A percentile compares a stretch with the other conserved stretches of the same genome.
These are phyloP conservation scores for Corymbia calophylla DNA, from an alignment of 441 rosid species.

Conservation along the genomic window DNA sequence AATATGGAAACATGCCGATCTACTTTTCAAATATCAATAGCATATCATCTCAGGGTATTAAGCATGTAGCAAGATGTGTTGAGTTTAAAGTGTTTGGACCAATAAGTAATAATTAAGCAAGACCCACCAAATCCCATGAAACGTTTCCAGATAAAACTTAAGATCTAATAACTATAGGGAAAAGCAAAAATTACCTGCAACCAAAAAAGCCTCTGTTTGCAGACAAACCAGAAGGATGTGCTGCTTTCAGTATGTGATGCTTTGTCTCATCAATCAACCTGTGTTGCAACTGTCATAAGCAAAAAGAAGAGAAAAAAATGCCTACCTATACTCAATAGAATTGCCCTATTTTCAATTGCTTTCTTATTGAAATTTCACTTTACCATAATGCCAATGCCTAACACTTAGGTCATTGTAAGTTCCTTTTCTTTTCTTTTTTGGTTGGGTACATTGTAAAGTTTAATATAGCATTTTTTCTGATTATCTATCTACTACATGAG, in stretches of 20 bases:
- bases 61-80: neutral
- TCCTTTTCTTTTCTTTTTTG: no score
- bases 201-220: slow-evolving; percentile 94
- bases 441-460: neutral
- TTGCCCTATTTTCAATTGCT: neutral
- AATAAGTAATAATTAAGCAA: neutral
- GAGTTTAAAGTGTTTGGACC: neutral
- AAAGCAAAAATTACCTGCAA: slow-evolving; percentile 62
- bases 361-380: neutral
- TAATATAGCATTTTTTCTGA: neutral
- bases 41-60: neutral
- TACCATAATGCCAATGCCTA: neutral
- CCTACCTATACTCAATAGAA: neutral
- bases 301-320: neutral
- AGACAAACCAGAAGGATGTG: slow-evolving; percentile 99
- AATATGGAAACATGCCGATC: neutral
- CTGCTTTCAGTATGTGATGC: slow-evolving; percentile 90
- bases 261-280: slow-evolving; percentile 83
- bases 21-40: neutral
- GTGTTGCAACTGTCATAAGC: neutral
- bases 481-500: neutral
- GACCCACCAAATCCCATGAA: neutral
- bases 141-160: neutral
- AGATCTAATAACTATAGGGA: neutral
- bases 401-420: neutral